Percentiles rank a stretch among this genome's conserved stretches.
phyloP scores from a whole-genome alignment of 129 eudicot genomes.

The Flaveria brownii region DNA sequence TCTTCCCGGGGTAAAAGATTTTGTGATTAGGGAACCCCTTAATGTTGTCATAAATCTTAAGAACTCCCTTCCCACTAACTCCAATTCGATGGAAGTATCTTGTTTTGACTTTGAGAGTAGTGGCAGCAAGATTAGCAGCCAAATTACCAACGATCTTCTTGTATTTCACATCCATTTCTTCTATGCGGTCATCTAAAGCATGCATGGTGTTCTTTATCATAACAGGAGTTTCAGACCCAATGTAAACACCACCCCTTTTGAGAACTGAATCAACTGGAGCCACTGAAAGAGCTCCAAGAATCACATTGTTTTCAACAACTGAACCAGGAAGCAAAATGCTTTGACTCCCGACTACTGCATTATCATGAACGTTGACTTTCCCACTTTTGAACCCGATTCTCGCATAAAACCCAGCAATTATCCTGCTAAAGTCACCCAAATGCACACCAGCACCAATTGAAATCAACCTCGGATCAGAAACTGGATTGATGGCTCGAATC shows the following conservation, averaged over 20 bases:
- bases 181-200: slow-evolving; percentile 70
- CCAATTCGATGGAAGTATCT: slow-evolving; percentile 90
- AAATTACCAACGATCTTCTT: slow-evolving; percentile 80
- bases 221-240: slow-evolving; percentile 68
- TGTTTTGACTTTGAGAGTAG: slow-evolving; percentile 71
- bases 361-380: slow-evolving; percentile 58
- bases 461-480: slow-evolving; percentile 59
- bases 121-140: slow-evolving; percentile 83
- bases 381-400: slow-evolving; percentile 47
- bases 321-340: slow-evolving; percentile 77
- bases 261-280: slow-evolving; percentile 70
- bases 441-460: slow-evolving; percentile 73
- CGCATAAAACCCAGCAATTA: slow-evolving; percentile 62
- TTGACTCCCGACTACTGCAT: slow-evolving; percentile 76
- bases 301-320: slow-evolving; percentile 55
- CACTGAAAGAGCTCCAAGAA: slow-evolving; percentile 84
- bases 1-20: slow-evolving; percentile 63
- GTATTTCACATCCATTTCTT: slow-evolving; percentile 73
- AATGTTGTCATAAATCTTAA: slow-evolving; percentile 58
- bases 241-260: slow-evolving; percentile 72
- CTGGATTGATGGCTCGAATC: slow-evolving; percentile 76
- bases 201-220: slow-evolving; percentile 84
- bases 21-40: slow-evolving; percentile 67
- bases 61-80: slow-evolving; percentile 65
- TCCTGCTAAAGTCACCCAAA: slow-evolving; percentile 75